phyloP scores from a whole-genome alignment of 169 alveolate species.

The Plasmodium coatneyi region DNA sequence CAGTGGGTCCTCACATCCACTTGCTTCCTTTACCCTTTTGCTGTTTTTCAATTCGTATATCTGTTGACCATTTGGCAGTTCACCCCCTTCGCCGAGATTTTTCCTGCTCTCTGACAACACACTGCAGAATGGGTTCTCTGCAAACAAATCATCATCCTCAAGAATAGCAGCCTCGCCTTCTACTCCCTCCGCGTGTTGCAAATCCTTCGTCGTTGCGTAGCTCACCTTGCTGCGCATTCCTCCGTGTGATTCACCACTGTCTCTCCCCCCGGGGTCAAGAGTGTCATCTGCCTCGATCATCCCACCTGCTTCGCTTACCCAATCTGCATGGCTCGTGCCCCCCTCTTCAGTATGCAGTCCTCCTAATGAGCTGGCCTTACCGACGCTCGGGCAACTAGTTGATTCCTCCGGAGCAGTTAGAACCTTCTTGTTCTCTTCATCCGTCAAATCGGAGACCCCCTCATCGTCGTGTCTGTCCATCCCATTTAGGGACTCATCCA shows the following conservation, averaged over 20 bases:
- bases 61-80: not conserved
- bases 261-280: not conserved
- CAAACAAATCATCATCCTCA: not conserved
- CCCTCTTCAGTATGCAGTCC: not conserved
- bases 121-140: not conserved
- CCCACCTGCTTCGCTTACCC: not conserved
- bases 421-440: not conserved
- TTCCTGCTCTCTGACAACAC: not conserved
- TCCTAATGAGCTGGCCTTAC: not conserved
- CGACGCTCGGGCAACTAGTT: not conserved
- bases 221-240: not conserved
- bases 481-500: constrained; percentile 41
- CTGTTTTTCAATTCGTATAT: not conserved
- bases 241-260: not conserved
- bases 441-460: constrained; percentile 1
- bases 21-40: not conserved
- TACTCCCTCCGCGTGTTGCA: not conserved
- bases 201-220: not conserved
- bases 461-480: not conserved
- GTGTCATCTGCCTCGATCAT: not conserved
- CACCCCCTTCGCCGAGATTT: not conserved
- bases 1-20: not conserved
- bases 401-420: not conserved
- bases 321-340: not conserved
- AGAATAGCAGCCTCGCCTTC: not conserved